Base-by-base conservation (phyloP, 192 early-diverging fungal species). In the Obelidium mucronatum region DNA sequence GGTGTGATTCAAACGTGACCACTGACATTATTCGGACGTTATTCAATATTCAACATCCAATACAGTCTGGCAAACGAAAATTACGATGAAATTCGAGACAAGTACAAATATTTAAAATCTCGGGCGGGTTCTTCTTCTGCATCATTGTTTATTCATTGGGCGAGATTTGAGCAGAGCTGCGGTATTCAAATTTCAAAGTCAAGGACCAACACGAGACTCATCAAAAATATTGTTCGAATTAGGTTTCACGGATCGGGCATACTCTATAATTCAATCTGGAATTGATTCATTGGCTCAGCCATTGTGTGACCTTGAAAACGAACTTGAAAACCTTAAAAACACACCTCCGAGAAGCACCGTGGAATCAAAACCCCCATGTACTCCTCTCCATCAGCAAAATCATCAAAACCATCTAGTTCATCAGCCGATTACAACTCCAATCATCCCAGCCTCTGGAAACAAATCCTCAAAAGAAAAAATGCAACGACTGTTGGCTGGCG, bases 51-150 rank as follows among this genome's bases (percentile, higher is more conserved):
- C n/a, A n/a, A n/a, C n/a, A n/a, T n/a, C n/a, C 42, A 6, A 5
- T 51, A 1, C 24, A 74, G 72, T 3, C 4, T 30, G 0, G 22
- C 55, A 17, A 8, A 40, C 19, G 78, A 77, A 24, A 72, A 76
- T 48, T 51, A 74, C 40, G 55, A 40, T 22, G 77, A 74, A 42
- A 74, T 84, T n/a, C 36, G 83, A 5, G 83, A 84, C 56, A 78
- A 74, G 55, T 84, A 74, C 79, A 84, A 84, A 55, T 65, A 48
- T 35, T 59, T 84, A 1, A 79, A 78, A 52, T 34, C 68, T 19
- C 31, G 80, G 31, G 54, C 81, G 17, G 83, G 80, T 17, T 37
- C 74, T 5, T 30, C 48, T 26, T 55, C 54, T 22, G 79, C 79
- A 55, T 58, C 53, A 48, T 58, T 81, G 11, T 84, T 65, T 59